These are phyloP conservation scores for Sungouiozyma intestinalis DNA, from an alignment of 805 yeast genomes.

Conservation along the genomic window DNA sequence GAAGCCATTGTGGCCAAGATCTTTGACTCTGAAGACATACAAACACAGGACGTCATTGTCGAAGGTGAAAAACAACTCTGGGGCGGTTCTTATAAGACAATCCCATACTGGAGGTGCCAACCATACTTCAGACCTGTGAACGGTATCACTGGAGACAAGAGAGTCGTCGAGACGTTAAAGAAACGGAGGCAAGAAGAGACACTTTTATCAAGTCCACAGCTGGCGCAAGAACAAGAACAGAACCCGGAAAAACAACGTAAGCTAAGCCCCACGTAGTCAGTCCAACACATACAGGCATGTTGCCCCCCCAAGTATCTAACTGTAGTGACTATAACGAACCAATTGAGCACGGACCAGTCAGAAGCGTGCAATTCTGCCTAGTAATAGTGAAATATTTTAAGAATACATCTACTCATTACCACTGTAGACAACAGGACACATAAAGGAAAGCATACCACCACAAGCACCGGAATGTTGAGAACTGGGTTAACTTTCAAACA, in stretches of 20 bases:
- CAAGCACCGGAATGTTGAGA: not conserved
- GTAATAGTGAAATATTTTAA: not conserved
- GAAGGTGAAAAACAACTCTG: constrained; percentile 49
- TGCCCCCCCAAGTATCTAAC: too few species aligned
- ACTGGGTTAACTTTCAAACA: not conserved
- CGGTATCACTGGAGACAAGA: constrained; percentile 51
- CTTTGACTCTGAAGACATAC: constrained; percentile 41
- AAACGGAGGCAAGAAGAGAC: constrained; percentile 16
- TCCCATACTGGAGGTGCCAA: constrained; percentile 95
- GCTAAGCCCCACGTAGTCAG: too few species aligned
- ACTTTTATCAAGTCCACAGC: constrained; percentile 6
- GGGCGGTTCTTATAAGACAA: constrained; percentile 72
- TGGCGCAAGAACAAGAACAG: not conserved
- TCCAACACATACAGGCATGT: too few species aligned
- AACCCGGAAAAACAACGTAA: not conserved
- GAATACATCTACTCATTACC: too few species aligned
- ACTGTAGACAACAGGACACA: too few species aligned
- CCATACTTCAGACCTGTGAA: constrained; percentile 87
- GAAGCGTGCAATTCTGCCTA: too few species aligned
- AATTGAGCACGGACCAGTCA: too few species aligned
- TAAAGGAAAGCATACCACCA: too few species aligned
- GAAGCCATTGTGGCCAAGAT: constrained; percentile 56
- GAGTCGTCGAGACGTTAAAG: constrained; percentile 20
- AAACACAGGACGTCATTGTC: constrained; percentile 43
- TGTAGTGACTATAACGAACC: too few species aligned